Evolutionary conservation across 164 flowering plant genomes (phyloP).

Genomic region (Cinnamomum chago): DNA sequence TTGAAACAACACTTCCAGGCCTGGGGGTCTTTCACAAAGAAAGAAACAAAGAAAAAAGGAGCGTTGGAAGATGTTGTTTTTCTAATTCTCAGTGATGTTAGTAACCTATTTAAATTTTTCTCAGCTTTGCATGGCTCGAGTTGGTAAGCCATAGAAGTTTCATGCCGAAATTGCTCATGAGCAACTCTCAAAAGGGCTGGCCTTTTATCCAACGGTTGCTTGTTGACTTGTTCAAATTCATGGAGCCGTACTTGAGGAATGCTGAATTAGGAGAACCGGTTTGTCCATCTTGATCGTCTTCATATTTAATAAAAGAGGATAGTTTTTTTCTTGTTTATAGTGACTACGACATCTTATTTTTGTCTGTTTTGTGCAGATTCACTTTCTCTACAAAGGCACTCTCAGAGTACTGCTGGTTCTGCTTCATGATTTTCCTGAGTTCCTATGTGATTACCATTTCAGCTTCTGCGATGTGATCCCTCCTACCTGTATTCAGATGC

Average conservation of each 20-base stretch:
- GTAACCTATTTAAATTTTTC: constrained; percentile 18
- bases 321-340: not conserved
- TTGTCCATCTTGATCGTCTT: constrained; percentile 14
- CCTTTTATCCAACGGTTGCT: constrained; percentile 79
- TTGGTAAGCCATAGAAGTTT: constrained; percentile 90
- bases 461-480: constrained; percentile 99
- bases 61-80: not conserved
- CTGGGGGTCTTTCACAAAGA: no score
- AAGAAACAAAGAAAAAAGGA: no score
- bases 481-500: constrained; percentile 97
- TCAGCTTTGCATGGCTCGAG: constrained; percentile 99
- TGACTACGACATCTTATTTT: not conserved
- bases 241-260: constrained; percentile 94
- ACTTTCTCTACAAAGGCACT: constrained; percentile 87
- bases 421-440: constrained; percentile 98
- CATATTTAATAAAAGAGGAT: not conserved
- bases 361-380: constrained; percentile 47
- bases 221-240: constrained; percentile 76
- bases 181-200: constrained; percentile 86
- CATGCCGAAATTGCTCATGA: constrained; percentile 90
- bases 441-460: constrained; percentile 94
- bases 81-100: not conserved
- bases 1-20: no score
- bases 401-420: constrained; percentile 86
- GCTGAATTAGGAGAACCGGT: constrained; percentile 85